Evolutionary conservation across 2,329 filamentous ascomycete species (phyloP), one percentile per base, ranked within the genome.

Genomic region (Pyricularia grisea): DNA sequence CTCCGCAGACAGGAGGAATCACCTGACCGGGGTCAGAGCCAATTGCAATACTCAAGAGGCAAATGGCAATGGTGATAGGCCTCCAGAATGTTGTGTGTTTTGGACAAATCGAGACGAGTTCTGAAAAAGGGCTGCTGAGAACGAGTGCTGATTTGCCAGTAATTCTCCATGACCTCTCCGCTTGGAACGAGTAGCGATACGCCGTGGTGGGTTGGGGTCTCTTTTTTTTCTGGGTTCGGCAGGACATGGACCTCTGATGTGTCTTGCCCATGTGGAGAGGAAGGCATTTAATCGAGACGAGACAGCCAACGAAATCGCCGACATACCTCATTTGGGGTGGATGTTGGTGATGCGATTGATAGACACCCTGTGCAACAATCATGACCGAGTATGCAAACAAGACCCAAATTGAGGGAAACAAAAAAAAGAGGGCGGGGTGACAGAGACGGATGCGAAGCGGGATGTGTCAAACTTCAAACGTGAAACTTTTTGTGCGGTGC

Each of bases 61-160:
- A 73, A 79, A 74, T 83, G 75, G 75, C 75, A 79, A 80, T 77
- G 77, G 76, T 85, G 83, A 86, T 85, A 86, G 84, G 84, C 81
- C 75, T 81, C 74, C 73, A 68, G 73, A 74, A 73, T 73, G 73
- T 76, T 72, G 75, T 60, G 74, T 76, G 76, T 75, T 36, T 74
- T 75, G 74, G 68, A 70, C 70, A 68, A 71, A 73, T 75, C 73
- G 74, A 74, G 74, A 75, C 76, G 77, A 80, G 74, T 80, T 77
- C 77, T 78, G 75, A 77, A 75, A 74, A 50, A 50, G 14, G 42
- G 42, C n/a, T n/a, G 42, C 77, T 74, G 75, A 78, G 76, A 76
- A 77, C 78, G 78, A 74, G 78, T 78, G 80, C 80, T 86, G 84
- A 85, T 85, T 85, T 85, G 83, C 70, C 70, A 71, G 60, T 31